Evolutionary conservation across 768 basidiomycete species (phyloP).

Genomic region (Chalciporus piperatus): DNA sequence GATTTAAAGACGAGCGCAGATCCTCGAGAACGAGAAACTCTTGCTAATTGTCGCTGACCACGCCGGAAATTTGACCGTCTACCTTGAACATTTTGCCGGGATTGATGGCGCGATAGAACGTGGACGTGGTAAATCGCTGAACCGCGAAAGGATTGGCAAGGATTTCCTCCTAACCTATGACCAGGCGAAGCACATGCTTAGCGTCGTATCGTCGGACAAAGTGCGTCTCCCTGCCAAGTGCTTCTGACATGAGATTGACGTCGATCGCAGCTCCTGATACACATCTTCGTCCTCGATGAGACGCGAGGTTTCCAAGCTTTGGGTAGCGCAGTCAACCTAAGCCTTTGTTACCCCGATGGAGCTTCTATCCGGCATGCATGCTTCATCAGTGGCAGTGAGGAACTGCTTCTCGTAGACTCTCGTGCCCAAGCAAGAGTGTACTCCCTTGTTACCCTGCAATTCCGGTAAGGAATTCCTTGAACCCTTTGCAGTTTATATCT

Average conservation of each 20-base stretch:
- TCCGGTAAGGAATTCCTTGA: constrained; percentile 37
- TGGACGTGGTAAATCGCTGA: constrained; percentile 31
- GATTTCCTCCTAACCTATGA: constrained; percentile 48
- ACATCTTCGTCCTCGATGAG: constrained; percentile 51
- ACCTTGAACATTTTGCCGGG: constrained; percentile 32
- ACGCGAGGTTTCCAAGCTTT: constrained; percentile 38
- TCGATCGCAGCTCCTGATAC: constrained; percentile 32
- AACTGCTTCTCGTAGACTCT: constrained; percentile 49
- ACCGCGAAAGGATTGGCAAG: constrained; percentile 45
- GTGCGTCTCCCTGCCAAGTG: constrained; percentile 20
- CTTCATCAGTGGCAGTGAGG: constrained; percentile 51
- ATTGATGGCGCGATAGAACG: constrained; percentile 34
- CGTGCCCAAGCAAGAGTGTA: constrained; percentile 45
- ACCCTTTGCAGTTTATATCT: neutral
- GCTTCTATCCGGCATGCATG: constrained; percentile 34
- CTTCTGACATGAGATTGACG: neutral
- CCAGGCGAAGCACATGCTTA: constrained; percentile 48
- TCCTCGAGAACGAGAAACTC: constrained; percentile 41
- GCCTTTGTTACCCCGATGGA: constrained; percentile 39
- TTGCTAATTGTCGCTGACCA: constrained; percentile 41
- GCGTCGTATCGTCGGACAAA: constrained; percentile 43
- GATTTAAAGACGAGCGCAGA: constrained; percentile 34
- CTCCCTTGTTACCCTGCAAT: constrained; percentile 52
- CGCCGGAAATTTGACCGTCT: constrained; percentile 36
- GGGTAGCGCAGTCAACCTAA: constrained; percentile 41